Evolutionary conservation across 2,329 filamentous ascomycete genomes (phyloP), one percentile per base, ranked within the genome.

Genomic region (Stagonosporopsis cucurbitacearum): DNA sequence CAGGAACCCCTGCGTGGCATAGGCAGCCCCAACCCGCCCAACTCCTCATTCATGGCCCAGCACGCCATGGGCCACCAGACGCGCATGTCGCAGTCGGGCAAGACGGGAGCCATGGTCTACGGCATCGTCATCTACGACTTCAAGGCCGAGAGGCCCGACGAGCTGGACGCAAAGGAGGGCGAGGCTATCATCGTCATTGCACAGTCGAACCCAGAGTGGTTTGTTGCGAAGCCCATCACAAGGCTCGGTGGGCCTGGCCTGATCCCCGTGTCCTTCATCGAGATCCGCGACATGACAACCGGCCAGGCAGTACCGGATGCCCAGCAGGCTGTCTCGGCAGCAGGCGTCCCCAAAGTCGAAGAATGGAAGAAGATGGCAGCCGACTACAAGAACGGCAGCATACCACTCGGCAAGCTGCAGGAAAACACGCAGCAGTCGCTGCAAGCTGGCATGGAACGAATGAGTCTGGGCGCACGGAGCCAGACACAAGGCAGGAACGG

Each of bases 351-450:
- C 12, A 89, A 88, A 69, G 95, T 99, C 3, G 95, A 99, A 73
- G 95, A 99, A 70, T 99, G 95, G 95, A 99, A 99, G 81, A 96
- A 96, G 79, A 97, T 97, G 92, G 93, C 95, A 0, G 94, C 94
- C 52, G 94, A 97, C 62, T 99, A 99, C 79, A 99, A 99, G 81
- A 97, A 98, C 75, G 96, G 93, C 75, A 98, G 95, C 78, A 98
- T 99, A 72, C 94, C 93, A 0, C 81, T 99, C 37, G 95, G 95
- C 64, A 96, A 94, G 77, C 94, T 96, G 65, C 91, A 94, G 67
- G 69, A 69, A 30, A 76, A 76, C 57, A 75, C 74, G 26, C 69
- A 69, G 81, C 79, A 55, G 81, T 85, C 51, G 60, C 73, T 81
- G 50, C 79, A 84, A 64, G 83, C 84, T 63, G 80, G 82, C 12